Conservation (phyloP, 805 yeast species). For the Komagataella ulmi region DNA sequence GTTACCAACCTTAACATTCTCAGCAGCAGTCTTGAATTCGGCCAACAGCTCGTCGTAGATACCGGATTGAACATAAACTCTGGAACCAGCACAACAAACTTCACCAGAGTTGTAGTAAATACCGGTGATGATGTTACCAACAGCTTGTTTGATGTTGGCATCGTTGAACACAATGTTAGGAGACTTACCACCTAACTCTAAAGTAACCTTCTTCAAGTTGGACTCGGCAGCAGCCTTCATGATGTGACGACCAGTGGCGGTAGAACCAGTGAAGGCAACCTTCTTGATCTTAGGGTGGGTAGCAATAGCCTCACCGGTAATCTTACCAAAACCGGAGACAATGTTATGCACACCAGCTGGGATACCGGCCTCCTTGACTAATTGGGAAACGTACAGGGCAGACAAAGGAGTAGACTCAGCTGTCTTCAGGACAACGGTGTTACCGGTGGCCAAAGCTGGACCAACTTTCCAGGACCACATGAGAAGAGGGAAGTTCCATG, state of each 20-base stretch:
- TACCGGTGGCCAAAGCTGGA: slow-evolving; percentile 87
- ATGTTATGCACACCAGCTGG: slow-evolving; percentile 88
- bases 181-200: slow-evolving; percentile 86
- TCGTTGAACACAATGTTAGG: slow-evolving; percentile 76
- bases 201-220: slow-evolving; percentile 61
- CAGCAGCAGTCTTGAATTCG: slow-evolving; percentile 37
- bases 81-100: slow-evolving; percentile 87
- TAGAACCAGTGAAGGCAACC: slow-evolving; percentile 92
- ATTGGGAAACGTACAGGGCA: slow-evolving; percentile 61
- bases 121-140: slow-evolving; percentile 57
- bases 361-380: slow-evolving; percentile 70
- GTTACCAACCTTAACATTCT: slow-evolving; percentile 53
- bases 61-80: slow-evolving; percentile 68
- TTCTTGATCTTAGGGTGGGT: slow-evolving; percentile 73
- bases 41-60: slow-evolving; percentile 54
- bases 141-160: slow-evolving; percentile 54
- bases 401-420: slow-evolving; percentile 91
- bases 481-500: slow-evolving; percentile 93
- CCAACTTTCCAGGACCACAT: slow-evolving; percentile 95
- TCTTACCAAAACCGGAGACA: slow-evolving; percentile 76
- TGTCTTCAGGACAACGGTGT: slow-evolving; percentile 76
- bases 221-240: slow-evolving; percentile 60
- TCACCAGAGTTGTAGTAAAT: slow-evolving; percentile 86
- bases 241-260: slow-evolving; percentile 70
- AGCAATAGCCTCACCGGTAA: slow-evolving; percentile 72